Percentiles rank a stretch among this genome's conserved stretches.
Conservation (phyloP, 129 eudicot species). For the Lactuca sativa region DNA sequence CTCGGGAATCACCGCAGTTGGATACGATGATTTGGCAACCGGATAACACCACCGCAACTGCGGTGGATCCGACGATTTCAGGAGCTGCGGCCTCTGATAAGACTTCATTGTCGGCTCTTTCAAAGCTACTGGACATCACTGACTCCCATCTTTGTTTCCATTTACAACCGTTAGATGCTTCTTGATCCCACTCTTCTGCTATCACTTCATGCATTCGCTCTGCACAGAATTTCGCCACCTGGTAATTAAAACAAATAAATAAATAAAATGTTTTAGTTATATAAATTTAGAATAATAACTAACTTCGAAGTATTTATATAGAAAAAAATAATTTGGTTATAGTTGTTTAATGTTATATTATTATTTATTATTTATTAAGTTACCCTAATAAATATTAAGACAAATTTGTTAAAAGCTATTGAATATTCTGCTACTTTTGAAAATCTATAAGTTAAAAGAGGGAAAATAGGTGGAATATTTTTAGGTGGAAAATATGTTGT, state of each 20-base stretch:
- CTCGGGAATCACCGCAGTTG: constrained; percentile 89
- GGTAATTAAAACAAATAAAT: too few relatives aligned
- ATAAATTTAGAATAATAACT: too few relatives aligned
- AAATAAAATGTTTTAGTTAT: too few relatives aligned
- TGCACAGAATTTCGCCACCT: constrained; percentile 81
- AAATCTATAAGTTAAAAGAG: neutral
- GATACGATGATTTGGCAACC: constrained; percentile 73
- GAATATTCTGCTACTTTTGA: too few relatives aligned
- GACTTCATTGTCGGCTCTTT: constrained; percentile 62
- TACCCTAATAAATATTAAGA: too few relatives aligned
- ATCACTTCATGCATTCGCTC: constrained; percentile 73
- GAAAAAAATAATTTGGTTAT: too few relatives aligned
- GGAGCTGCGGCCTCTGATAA: constrained; percentile 55
- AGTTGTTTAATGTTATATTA: neutral
- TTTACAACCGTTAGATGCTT: constrained; percentile 34
- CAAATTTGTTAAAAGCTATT: too few relatives aligned
- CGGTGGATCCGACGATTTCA: constrained; percentile 85
- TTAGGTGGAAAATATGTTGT: neutral
- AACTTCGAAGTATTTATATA: too few relatives aligned
- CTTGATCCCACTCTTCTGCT: constrained; percentile 59
- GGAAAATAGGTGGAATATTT: neutral
- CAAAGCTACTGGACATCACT: constrained; percentile 54
- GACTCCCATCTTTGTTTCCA: constrained; percentile 67
- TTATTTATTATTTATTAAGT: too few relatives aligned
- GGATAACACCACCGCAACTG: constrained; percentile 62